These are phyloP conservation scores for Globisporangium canariense DNA, from an alignment of 352 stramenopile species.

Conservation along the genomic window DNA sequence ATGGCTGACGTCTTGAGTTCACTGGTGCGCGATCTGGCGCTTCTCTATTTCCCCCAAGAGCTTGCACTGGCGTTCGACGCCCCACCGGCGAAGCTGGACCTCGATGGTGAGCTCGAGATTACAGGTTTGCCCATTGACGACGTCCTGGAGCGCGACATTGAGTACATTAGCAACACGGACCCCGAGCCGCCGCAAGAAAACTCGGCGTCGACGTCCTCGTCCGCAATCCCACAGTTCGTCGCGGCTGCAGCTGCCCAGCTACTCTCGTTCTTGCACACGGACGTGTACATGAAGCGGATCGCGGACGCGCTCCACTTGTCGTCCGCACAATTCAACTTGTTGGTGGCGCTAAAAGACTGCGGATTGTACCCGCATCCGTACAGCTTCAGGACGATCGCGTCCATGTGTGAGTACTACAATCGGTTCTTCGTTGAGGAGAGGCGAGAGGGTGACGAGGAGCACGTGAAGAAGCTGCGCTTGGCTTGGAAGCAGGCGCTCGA, in stretches of 20 bases:
- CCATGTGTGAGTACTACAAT: slow-evolving; percentile 62
- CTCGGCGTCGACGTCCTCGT: slow-evolving; percentile 10
- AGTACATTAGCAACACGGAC: slow-evolving; percentile 19
- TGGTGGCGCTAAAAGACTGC: slow-evolving; percentile 52
- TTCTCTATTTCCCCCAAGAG: slow-evolving; percentile 68
- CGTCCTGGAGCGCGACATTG: slow-evolving; percentile 51
- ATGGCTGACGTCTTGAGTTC: slow-evolving; percentile 61
- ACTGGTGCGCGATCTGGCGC: slow-evolving; percentile 51
- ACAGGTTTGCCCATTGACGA: slow-evolving; percentile 49
- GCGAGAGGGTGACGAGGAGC: slow-evolving; percentile 19
- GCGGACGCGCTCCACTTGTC: slow-evolving; percentile 43
- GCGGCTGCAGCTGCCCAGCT: slow-evolving; percentile 39
- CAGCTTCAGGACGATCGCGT: slow-evolving; percentile 43
- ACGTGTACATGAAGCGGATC: slow-evolving; percentile 52
- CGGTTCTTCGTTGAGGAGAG: slow-evolving; percentile 48
- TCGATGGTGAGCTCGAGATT: slow-evolving; percentile 56
- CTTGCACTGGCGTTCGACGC: slow-evolving; percentile 50
- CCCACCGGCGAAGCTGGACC: slow-evolving; percentile 53
- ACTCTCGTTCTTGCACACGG: slow-evolving; percentile 31
- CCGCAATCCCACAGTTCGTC: slow-evolving; percentile 18
- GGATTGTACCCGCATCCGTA: slow-evolving; percentile 40
- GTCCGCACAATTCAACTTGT: slow-evolving; percentile 57
- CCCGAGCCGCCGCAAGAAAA: slow-evolving; percentile 2
- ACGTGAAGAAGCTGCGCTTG: slow-evolving; percentile 30
- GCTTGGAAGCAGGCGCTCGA: slow-evolving; percentile 58